A percentile compares a stretch with the other conserved stretches of the same genome.
Evolutionary conservation across 2,329 filamentous ascomycete genomes (phyloP).

Genomic region (Clonostachys solani): DNA sequence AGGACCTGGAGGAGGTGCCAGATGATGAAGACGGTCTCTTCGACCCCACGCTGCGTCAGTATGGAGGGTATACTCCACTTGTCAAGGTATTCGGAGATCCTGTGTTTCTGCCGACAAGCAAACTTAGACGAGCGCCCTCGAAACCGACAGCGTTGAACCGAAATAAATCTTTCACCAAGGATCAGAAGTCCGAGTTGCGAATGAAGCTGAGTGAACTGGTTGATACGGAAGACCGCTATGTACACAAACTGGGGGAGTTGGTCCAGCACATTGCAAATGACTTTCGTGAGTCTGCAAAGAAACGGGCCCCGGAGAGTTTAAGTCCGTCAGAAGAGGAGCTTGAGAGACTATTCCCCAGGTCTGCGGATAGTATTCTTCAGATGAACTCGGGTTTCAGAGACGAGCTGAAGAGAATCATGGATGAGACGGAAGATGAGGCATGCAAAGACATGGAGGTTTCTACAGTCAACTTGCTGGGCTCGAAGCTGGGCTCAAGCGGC

Average conservation of each 20-base stretch:
- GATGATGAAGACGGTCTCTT: slow-evolving; percentile 63
- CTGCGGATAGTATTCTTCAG: slow-evolving; percentile 74
- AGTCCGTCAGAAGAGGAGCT: slow-evolving; percentile 71
- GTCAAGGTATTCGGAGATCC: slow-evolving; percentile 79
- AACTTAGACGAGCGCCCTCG: slow-evolving; percentile 79
- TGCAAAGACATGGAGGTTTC: slow-evolving; percentile 67
- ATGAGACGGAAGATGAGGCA: slow-evolving; percentile 79
- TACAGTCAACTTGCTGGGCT: slow-evolving; percentile 34
- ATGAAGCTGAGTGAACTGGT: slow-evolving; percentile 88
- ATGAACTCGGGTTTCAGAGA: slow-evolving; percentile 79
- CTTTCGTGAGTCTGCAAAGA: slow-evolving; percentile 66
- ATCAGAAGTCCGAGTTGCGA: slow-evolving; percentile 79
- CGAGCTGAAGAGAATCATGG: slow-evolving; percentile 70
- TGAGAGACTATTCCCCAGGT: slow-evolving; percentile 74
- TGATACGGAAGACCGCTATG: slow-evolving; percentile 92
- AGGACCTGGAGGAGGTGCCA: slow-evolving; percentile 54
- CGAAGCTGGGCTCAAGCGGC: slow-evolving; percentile 36
- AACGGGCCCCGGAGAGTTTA: slow-evolving; percentile 53
- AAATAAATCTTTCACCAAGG: slow-evolving; percentile 70
- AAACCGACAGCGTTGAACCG: slow-evolving; percentile 77
- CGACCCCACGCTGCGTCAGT: slow-evolving; percentile 62
- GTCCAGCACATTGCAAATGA: slow-evolving; percentile 78
- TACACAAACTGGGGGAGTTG: slow-evolving; percentile 80
- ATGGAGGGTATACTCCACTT: slow-evolving; percentile 72
- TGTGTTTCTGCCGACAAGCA: slow-evolving; percentile 82